Conservation (phyloP, 108 stramenopile species). For the Chaetoceros tenuissimus region DNA sequence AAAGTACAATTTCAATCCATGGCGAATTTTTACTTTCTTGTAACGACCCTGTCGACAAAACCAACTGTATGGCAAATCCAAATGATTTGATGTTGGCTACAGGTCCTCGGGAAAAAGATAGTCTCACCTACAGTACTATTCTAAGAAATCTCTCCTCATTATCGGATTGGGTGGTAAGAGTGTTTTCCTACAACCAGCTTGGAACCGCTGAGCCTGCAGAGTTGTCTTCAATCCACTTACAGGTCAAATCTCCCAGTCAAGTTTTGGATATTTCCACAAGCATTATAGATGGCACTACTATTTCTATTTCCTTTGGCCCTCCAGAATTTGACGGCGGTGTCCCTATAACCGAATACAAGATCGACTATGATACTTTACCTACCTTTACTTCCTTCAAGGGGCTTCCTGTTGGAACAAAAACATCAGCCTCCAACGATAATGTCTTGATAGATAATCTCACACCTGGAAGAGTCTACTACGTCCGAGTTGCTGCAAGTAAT, state of each 20-base stretch:
- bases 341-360: conserved; percentile 17
- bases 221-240: conserved; percentile 28
- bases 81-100: not conserved
- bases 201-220: conserved; percentile 41
- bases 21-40: not conserved
- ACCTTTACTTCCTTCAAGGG: conserved; percentile 26
- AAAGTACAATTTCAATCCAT: not conserved
- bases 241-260: conserved; percentile 19
- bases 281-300: conserved; percentile 20
- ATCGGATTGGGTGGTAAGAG: conserved; percentile 58
- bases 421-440: not conserved
- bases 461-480: conserved; percentile 16
- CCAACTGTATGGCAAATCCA: not conserved
- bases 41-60: too few relatives aligned
- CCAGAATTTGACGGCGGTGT: conserved; percentile 38
- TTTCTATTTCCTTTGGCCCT: conserved; percentile 44
- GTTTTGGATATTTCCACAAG: conserved; percentile 26
- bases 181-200: conserved; percentile 65
- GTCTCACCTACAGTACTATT: conserved; percentile 25
- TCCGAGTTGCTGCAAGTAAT: conserved; percentile 19
- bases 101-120: too few relatives aligned
- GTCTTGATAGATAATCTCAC: conserved; percentile 13
- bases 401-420: conserved; percentile 12
- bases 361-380: conserved; percentile 39
- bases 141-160: conserved; percentile 40